Evolutionary conservation across 1,139 yeast species (phyloP).

Genomic region (Lodderomyces theae): DNA sequence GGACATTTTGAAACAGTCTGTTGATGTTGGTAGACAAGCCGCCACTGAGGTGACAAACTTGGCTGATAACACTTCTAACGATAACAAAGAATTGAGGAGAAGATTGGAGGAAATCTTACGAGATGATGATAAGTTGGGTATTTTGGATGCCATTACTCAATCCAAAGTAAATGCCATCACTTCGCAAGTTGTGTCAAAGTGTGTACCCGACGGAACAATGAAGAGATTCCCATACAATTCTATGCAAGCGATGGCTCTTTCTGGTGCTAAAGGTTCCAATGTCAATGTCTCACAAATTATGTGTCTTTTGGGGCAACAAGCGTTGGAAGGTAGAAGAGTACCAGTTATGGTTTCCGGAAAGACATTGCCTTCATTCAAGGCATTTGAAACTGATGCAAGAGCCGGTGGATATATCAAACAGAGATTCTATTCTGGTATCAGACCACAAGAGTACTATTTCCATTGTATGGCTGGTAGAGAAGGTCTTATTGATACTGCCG

Average conservation of each 20-base stretch:
- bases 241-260: constrained; percentile 98
- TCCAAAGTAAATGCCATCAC: constrained; percentile 91
- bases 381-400: constrained; percentile 94
- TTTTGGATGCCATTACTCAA: constrained; percentile 94
- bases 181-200: constrained; percentile 85
- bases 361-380: constrained; percentile 93
- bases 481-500: constrained; percentile 99
- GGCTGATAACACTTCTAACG: constrained; percentile 50
- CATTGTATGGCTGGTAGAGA: constrained; percentile 99
- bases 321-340: constrained; percentile 98
- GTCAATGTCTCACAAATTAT: constrained; percentile 98
- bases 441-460: constrained; percentile 99
- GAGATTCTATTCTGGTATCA: constrained; percentile 95
- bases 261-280: constrained; percentile 98
- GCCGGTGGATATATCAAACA: constrained; percentile 99
- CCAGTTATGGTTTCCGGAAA: constrained; percentile 99
- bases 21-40: constrained; percentile 83
- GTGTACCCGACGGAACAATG: constrained; percentile 96
- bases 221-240: constrained; percentile 93
- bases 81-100: constrained; percentile 75
- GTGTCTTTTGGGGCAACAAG: constrained; percentile 99
- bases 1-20: constrained; percentile 73
- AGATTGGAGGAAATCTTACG: constrained; percentile 93
- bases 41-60: constrained; percentile 94
- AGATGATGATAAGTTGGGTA: constrained; percentile 89